Evolutionary conservation across 2,329 filamentous ascomycete species (phyloP), one percentile per base, ranked within the genome.

Genomic region (Pseudogymnoascus sp.): DNA sequence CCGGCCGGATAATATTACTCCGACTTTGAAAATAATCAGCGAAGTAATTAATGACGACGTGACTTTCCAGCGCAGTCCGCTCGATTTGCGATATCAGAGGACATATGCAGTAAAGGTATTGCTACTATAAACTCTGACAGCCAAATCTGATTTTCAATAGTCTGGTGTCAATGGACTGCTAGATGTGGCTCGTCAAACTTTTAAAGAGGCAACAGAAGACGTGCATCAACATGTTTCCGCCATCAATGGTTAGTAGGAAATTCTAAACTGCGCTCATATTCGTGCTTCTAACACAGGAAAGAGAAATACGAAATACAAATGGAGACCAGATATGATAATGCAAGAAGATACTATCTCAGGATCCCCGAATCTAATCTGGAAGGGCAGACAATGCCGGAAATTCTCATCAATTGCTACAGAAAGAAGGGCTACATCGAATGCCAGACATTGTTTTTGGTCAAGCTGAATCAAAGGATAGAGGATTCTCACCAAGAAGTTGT

Each of bases 51-150:
- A 97, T 66, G 83, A 89, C 7, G 90, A 96, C 71, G 90, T 92
- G 0, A 83, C 81, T 0, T 95, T 89, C 68, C 88, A 90, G 64
- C 90, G 82, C 56, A 85, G 87, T 21, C 88, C 94, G 0, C 80
- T 97, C 4, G 93, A 97, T 66, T 79, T 96, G 63, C 84, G 92
- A 12, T 96, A 97, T 65, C 93, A 97, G 72, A 82, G 93, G 66
- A 90, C 89, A 0, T 97, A 95, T 76, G 93, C 93, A 21, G 88
- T 97, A 33, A 94, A 89, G 77, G 85, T 86, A 70, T 63, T 68
- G 40, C 21, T n/a, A 63, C 7, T n/a, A 42, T 4, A 2, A 28
- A 25, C 3, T 38, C 12, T 23, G 4, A 40, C 2, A 44, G 18
- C 35, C 18, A 31, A 8, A 14, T 7, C 5, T 44, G 59, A 68